A percentile compares a stretch with the other conserved stretches of the same genome.
phyloP scores from a whole-genome alignment of 2,329 filamentous ascomycete species.

The Epicoccum sorghinum region DNA sequence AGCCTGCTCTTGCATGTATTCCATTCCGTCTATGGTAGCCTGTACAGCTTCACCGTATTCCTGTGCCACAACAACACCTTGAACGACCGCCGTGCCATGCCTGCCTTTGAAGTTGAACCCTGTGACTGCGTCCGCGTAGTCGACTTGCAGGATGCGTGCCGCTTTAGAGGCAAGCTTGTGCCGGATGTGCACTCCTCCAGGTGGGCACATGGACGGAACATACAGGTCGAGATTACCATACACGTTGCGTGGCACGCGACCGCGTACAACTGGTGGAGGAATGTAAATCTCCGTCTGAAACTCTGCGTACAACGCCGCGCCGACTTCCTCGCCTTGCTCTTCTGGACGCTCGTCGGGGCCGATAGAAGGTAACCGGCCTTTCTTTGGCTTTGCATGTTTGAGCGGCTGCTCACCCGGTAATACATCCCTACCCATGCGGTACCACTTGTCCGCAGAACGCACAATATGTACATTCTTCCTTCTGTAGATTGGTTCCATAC shows the following conservation, averaged over 20 bases:
- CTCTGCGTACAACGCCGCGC: constrained; percentile 62
- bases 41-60: constrained; percentile 75
- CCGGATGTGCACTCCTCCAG: constrained; percentile 63
- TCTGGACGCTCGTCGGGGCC: constrained; percentile 41
- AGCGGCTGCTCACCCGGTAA: constrained; percentile 77
- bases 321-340: constrained; percentile 50
- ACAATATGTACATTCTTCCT: constrained; percentile 80
- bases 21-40: constrained; percentile 70
- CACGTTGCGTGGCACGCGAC: constrained; percentile 68
- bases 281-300: constrained; percentile 73
- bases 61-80: constrained; percentile 75
- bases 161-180: constrained; percentile 69
- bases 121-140: constrained; percentile 87
- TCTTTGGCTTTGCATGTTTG: constrained; percentile 64
- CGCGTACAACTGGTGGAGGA: constrained; percentile 76
- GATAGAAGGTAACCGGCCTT: constrained; percentile 31
- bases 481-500: constrained; percentile 80
- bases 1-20: constrained; percentile 67
- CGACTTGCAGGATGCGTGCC: constrained; percentile 75
- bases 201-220: constrained; percentile 67
- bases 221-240: constrained; percentile 70
- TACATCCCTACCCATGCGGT: constrained; percentile 81
- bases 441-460: constrained; percentile 86
- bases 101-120: constrained; percentile 88
- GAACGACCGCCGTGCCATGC: constrained; percentile 81